Evolutionary conservation across 352 stramenopile species (phyloP).

Genomic region (Pythium scleroteichum): DNA sequence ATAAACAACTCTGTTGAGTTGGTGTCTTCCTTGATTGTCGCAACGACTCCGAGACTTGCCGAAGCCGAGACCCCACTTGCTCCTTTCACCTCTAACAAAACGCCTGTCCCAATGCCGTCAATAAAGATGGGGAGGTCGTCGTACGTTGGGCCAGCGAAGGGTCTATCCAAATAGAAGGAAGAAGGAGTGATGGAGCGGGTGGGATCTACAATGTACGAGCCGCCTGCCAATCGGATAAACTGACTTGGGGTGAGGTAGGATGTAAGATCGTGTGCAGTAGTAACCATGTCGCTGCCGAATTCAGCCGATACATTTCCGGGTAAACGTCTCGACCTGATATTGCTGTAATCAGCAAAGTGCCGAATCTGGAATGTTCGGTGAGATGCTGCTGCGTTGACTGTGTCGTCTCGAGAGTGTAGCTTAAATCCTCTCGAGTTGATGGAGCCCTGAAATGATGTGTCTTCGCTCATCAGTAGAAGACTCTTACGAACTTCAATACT

Average conservation of each 20-base stretch:
- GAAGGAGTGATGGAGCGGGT: conserved; percentile 30
- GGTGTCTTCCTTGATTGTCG: conserved; percentile 11
- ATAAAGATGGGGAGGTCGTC: conserved; percentile 55
- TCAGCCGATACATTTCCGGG: conserved; percentile 51
- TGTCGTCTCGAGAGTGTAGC: conserved; percentile 51
- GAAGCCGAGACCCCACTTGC: conserved; percentile 14
- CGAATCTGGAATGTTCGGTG: conserved; percentile 49
- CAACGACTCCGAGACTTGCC: conserved; percentile 44
- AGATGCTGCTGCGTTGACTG: conserved; percentile 28
- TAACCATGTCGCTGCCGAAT: conserved; percentile 46
- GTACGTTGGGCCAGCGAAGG: conserved; percentile 44
- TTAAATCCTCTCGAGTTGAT: conserved; percentile 54
- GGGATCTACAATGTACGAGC: conserved; percentile 51
- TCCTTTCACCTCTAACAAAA: conserved; percentile 43
- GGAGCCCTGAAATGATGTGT: conserved; percentile 40
- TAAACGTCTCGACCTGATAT: conserved; percentile 28
- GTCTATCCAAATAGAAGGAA: conserved; percentile 50
- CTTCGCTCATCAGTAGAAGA: conserved; percentile 46
- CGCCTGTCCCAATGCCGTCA: conserved; percentile 47
- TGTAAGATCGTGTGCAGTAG: conserved; percentile 44
- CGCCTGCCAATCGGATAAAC: conserved; percentile 55
- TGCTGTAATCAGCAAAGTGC: conserved; percentile 53
- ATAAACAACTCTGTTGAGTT: conserved; percentile 42
- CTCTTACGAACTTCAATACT: conserved; percentile 52
- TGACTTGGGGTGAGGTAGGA: conserved; percentile 31